Evolutionary conservation across 225 moss, liverwort and hornwort genomes (phyloP).

Genomic region (Pseudoscleropodium purum): DNA sequence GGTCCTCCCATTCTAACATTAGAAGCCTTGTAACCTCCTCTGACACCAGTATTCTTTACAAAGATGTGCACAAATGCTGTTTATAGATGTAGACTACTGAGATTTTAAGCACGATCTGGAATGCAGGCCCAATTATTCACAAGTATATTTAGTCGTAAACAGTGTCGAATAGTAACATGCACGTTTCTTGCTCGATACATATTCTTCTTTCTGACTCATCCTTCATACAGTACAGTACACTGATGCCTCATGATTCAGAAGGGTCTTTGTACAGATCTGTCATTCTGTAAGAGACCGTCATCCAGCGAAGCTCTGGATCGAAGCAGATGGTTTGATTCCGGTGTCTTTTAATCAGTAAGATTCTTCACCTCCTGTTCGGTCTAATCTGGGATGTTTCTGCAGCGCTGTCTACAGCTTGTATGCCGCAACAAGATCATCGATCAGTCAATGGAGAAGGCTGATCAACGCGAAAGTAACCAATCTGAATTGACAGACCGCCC

Average conservation of each 20-base stretch:
- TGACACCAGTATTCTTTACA: too few relatives aligned
- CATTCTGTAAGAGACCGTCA: neutral
- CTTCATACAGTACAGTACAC: neutral
- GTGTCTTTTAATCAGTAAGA: neutral
- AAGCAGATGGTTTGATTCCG: neutral
- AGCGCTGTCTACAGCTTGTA: neutral
- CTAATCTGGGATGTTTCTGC: neutral
- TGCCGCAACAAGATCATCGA: neutral
- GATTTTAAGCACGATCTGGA: neutral
- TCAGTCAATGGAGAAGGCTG: neutral
- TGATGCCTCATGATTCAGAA: neutral
- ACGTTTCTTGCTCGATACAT: neutral
- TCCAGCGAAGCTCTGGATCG: constrained; percentile 2
- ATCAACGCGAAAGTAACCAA: neutral
- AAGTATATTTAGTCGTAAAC: neutral
- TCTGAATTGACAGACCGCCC: neutral
- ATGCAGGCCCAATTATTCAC: neutral
- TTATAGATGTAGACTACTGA: neutral
- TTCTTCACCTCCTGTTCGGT: neutral
- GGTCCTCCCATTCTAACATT: neutral
- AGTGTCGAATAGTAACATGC: neutral
- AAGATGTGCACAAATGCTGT: neutral
- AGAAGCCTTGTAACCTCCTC: neutral
- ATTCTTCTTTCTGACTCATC: neutral
- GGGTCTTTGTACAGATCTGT: neutral